A percentile compares a stretch with the other conserved stretches of the same genome.
Evolutionary conservation across 1,284 basidiomycete species (phyloP).

Genomic region (Fistulinella cinereoalba): DNA sequence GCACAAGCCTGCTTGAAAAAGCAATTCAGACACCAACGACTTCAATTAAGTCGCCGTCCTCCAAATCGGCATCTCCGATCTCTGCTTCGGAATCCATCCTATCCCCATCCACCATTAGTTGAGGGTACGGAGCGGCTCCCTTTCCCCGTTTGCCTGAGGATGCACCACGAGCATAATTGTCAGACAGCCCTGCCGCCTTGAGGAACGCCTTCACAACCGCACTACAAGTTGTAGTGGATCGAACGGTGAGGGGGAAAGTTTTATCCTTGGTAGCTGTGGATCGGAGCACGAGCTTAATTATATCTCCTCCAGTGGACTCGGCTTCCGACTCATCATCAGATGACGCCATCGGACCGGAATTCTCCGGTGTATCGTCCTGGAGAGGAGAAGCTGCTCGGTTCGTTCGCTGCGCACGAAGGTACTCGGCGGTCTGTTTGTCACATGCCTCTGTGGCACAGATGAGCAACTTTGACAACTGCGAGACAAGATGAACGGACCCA

Average conservation of each 20-base stretch:
- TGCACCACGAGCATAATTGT: too few species aligned
- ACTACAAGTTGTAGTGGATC: constrained; percentile 69
- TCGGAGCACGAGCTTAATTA: constrained; percentile 62
- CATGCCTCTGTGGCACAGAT: constrained; percentile 54
- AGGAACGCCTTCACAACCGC: constrained; percentile 70
- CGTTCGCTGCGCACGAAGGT: constrained; percentile 46
- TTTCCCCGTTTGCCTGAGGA: constrained; percentile 32
- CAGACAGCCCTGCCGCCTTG: constrained; percentile 56
- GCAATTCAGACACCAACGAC: constrained; percentile 55
- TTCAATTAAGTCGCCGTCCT: constrained; percentile 75
- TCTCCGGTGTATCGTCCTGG: constrained; percentile 6
- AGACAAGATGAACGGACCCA: constrained; percentile 44
- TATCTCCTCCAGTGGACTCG: constrained; percentile 43
- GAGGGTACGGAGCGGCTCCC: constrained; percentile 40
- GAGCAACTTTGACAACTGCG: constrained; percentile 5
- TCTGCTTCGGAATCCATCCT: constrained; percentile 52
- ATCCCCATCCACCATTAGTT: constrained; percentile 65
- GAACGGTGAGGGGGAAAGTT: constrained; percentile 62
- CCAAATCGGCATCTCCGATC: constrained; percentile 65
- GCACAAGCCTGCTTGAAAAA: constrained; percentile 1
- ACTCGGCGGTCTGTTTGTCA: constrained; percentile 57
- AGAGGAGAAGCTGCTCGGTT: constrained; percentile 29
- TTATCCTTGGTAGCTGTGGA: constrained; percentile 47
- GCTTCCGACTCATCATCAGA: constrained; percentile 42
- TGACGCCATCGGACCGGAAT: constrained; percentile 15